Conservation (phyloP, 2,329 filamentous ascomycete genomes). For the Colletotrichum sp. region DNA sequence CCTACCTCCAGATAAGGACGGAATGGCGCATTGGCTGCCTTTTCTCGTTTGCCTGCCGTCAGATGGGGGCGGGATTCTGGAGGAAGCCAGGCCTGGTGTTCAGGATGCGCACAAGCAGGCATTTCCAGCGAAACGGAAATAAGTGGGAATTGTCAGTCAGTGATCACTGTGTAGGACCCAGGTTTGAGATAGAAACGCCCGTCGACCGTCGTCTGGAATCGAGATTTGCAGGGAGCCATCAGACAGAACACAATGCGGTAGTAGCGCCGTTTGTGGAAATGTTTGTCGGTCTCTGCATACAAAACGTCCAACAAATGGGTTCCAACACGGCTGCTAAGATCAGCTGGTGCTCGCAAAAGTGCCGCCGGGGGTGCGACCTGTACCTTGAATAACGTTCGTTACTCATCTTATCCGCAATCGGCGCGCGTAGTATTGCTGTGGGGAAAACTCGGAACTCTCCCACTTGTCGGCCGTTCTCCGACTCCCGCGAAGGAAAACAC, state of each 20-base stretch:
- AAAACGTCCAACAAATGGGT: neutral
- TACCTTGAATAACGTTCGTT: neutral
- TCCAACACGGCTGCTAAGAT: neutral
- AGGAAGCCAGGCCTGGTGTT: neutral
- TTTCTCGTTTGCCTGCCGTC: neutral
- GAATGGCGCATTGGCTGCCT: neutral
- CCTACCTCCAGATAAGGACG: neutral
- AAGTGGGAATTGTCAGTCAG: neutral
- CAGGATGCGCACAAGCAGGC: neutral
- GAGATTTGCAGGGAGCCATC: neutral
- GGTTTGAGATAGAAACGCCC: neutral
- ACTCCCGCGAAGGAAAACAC: neutral
- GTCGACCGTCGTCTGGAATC: neutral
- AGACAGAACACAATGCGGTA: neutral
- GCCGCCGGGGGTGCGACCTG: neutral
- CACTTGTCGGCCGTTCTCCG: neutral
- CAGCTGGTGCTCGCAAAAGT: neutral
- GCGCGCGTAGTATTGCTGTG: neutral
- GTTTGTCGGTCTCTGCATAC: neutral
- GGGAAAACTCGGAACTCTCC: neutral
- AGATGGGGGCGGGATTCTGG: neutral
- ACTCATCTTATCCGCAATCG: neutral
- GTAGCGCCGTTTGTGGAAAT: neutral
- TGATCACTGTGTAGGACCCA: neutral
- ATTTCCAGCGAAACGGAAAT: neutral